Evolutionary conservation across 1,139 yeast genomes (phyloP), one percentile per base, ranked within the genome.

Genomic region (Scheffersomyces lignicola): DNA sequence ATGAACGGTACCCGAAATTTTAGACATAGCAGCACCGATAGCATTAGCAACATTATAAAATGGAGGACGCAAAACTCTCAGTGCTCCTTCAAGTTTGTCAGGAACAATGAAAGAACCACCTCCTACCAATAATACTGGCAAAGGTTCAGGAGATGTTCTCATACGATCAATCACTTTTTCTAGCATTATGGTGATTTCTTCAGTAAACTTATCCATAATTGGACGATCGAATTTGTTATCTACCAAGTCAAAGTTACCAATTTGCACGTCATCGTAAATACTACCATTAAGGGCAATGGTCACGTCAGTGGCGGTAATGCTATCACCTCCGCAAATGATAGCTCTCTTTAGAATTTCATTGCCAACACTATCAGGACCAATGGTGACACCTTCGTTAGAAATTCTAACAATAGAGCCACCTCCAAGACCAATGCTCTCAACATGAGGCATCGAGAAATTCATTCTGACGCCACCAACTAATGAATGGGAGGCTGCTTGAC

Each of bases 11-110:
- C 59, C 55, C 18, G 69, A 59, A 12, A 68, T 49, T 37, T 65
- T 65, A 5, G 70, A 70, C 40, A 68, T 49, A 6, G 73, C 73
- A n/a, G 74, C 73, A 32, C 74, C 74, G 32, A 68, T 65, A 8
- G 74, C 74, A 49, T 68, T 68, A 6, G 72, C 73, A 16, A 67
- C 68, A 29, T 60, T 62, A 41, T 47, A 64, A 41, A 41, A 66
- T 21, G 62, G 60, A 1, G 73, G 73, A 60, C 28, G 28, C n/a
- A 25, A 40, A 3, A 68, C 70, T 29, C 56, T 51, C 6, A 66
- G 58, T 4, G 70, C 71, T n/a, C 73, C 73, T 15, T 50, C 52
- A 15, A 68, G 44, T 12, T 45, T 43, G 10, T 43, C 33, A 8
- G 73, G 73, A 1, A 65, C 52, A 31, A 68, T 62, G 34, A 67